Conservation (phyloP, 768 basidiomycete genomes). For the Tulasnella sp. region DNA sequence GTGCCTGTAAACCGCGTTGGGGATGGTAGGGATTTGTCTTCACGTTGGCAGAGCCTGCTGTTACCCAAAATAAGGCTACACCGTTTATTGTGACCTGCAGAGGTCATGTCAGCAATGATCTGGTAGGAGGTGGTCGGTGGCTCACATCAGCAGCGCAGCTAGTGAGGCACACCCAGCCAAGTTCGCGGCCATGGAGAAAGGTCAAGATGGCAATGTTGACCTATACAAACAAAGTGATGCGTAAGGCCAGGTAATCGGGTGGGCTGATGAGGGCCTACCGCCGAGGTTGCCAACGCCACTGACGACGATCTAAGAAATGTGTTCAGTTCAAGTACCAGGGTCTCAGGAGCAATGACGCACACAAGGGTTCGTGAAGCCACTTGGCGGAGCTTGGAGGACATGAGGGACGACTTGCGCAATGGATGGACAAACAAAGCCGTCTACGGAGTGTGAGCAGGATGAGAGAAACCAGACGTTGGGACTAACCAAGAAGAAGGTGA, state of each 20-base stretch:
- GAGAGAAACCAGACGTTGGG: conserved; percentile 9
- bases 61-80: conserved; percentile 38
- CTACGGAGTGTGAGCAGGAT: conserved; percentile 30
- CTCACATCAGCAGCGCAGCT: conserved; percentile 30
- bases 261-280: conserved; percentile 24
- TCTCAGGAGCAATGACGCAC: conserved; percentile 25
- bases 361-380: conserved; percentile 34
- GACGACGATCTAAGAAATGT: conserved; percentile 30
- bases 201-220: conserved; percentile 37
- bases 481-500: conserved; percentile 19
- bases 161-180: conserved; percentile 39
- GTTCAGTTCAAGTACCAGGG: not conserved
- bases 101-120: not conserved
- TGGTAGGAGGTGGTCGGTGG: not conserved
- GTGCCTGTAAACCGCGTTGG: too few species aligned
- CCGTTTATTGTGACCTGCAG: conserved; percentile 37
- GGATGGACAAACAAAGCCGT: conserved; percentile 37
- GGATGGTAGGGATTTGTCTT: too few species aligned
- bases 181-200: conserved; percentile 33
- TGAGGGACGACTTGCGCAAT: conserved; percentile 27
- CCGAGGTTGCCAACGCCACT: conserved; percentile 38
- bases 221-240: conserved; percentile 17
- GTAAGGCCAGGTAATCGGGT: not conserved
- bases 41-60: too few species aligned
- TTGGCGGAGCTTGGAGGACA: conserved; percentile 27